These are phyloP conservation scores for Laguncularia racemosa DNA, from an alignment of 345 rosid species.

Conservation along the genomic window DNA sequence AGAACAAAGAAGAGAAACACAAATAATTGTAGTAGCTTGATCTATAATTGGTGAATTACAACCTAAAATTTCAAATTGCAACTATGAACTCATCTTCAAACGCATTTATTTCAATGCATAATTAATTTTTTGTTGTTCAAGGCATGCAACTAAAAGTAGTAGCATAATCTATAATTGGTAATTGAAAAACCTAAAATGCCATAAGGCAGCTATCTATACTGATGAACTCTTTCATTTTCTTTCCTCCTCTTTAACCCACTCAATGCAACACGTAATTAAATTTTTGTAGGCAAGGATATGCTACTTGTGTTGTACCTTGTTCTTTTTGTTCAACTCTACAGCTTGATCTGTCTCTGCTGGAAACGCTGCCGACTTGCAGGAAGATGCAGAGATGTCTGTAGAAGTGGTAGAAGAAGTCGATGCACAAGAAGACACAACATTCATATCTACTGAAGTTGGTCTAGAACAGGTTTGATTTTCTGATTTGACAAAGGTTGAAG, in stretches of 20 bases:
- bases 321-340: constrained; percentile 32
- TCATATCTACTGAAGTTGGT: constrained; percentile 22
- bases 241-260: no score
- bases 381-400: constrained; percentile 17
- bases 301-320: constrained; percentile 37
- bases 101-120: no score
- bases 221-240: no score
- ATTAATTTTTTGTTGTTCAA: no score
- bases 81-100: no score
- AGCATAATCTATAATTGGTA: no score
- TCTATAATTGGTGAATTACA: neutral
- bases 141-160: no score
- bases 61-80: no score
- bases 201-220: no score
- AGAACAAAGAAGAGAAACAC: neutral
- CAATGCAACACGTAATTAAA: neutral
- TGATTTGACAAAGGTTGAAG: constrained; percentile 19
- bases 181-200: no score
- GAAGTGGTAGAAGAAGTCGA: constrained; percentile 19
- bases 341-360: constrained; percentile 34
- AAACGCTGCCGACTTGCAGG: constrained; percentile 20
- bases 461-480: constrained; percentile 32
- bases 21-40: neutral
- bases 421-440: constrained; percentile 25
- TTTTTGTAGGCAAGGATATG: neutral